phyloP scores from a whole-genome alignment of 306 rosid species.

The Carpinus fangiana region DNA sequence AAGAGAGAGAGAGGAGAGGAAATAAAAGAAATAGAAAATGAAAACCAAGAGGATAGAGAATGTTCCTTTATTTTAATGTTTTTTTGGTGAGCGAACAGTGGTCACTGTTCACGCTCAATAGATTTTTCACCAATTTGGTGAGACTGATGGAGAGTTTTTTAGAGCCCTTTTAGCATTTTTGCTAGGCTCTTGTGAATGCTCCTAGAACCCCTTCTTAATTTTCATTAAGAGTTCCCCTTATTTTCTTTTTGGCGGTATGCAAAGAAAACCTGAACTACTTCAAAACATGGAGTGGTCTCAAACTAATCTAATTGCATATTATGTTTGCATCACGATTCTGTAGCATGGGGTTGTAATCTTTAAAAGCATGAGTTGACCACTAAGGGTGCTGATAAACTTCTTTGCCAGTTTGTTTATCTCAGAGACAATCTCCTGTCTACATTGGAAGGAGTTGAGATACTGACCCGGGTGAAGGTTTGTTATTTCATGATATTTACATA shows the following conservation, averaged over 20 bases:
- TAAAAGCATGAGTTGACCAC: neutral
- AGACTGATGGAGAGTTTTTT: too few relatives aligned
- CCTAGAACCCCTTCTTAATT: neutral
- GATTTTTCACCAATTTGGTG: too few relatives aligned
- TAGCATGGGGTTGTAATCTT: neutral
- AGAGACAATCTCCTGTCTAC: conserved; percentile 93
- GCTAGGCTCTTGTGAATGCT: too few relatives aligned
- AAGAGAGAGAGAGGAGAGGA: too few relatives aligned
- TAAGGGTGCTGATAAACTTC: conserved; percentile 24
- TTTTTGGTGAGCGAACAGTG: too few relatives aligned
- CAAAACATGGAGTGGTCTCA: neutral
- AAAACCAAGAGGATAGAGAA: too few relatives aligned
- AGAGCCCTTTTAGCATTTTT: too few relatives aligned
- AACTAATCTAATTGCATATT: neutral
- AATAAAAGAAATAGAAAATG: too few relatives aligned
- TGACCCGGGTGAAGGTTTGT: conserved; percentile 90
- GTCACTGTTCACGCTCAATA: too few relatives aligned
- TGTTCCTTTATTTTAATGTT: too few relatives aligned
- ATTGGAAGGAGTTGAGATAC: conserved; percentile 89
- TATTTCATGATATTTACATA: neutral
- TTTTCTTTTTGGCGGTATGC: conserved; percentile 1
- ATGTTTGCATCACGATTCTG: neutral
- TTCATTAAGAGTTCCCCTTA: neutral
- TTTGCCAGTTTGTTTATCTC: conserved; percentile 87
- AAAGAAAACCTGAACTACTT: neutral